Evolutionary conservation across 805 yeast species (phyloP), one percentile per base, ranked within the genome.

Genomic region (Candida ficus): DNA sequence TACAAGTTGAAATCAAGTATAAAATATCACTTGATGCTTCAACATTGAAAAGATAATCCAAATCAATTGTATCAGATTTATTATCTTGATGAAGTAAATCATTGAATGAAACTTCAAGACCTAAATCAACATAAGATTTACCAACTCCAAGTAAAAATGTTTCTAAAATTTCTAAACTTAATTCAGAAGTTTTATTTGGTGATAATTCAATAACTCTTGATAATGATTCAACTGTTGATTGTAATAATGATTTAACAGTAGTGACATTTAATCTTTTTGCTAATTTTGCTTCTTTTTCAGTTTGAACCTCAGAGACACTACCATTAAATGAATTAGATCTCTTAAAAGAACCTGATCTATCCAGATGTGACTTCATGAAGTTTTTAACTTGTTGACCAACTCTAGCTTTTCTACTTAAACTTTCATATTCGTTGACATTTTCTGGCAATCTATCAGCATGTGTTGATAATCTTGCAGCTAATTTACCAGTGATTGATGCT

Each of bases 121-220:
- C 89, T 13, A 78, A 68, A 29, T 85, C 89, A 33, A 89, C 73
- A 53, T 85, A 88, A 3, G 81, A 71, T 27, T 77, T 77, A 1
- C 95, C 93, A 29, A 86, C 69, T 40, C 83, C 88, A 35, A 76
- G 69, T 18, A 87, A 60, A 38, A 87, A 57, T 28, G 84, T 68
- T 45, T 85, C 86, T 43, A 85, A 66, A 12, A 90, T 60, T 45
- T 80, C 89, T 33, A 77, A 62, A 0, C 87, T 73, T 52, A 79
- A 75, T 33, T 73, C 80, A 17, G 38, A 14, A 7, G 81, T 72
- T 2, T 84, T 67, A 43, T 73, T 78, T 1, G 91, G 86, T 0
- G 80, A 70, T 29, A 87, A 65, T 56, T 88, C 96, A 52, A 86
- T 71, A 4, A 83, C 68, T 55, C 96, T 70, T 3, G 90, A 82